Conservation (phyloP, 176 grass and related monocot genomes). For the Elaeis guineensis region DNA sequence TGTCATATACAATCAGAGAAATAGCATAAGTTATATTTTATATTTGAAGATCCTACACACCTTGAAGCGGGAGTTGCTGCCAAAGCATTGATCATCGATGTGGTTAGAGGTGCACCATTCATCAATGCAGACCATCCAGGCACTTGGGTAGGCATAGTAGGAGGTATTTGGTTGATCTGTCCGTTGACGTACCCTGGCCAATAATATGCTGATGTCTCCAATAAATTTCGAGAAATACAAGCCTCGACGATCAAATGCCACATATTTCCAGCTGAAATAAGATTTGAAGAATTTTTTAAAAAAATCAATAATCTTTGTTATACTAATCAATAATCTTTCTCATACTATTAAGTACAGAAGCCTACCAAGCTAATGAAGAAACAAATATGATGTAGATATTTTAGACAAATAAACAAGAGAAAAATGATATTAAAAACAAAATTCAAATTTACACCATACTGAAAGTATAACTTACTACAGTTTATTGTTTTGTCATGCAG, state of each 20-base stretch:
- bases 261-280: constrained; percentile 88
- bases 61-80: constrained; percentile 73
- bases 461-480: constrained; percentile 48
- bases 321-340: too few relatives aligned
- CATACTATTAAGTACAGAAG: too few relatives aligned
- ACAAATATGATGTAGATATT: too few relatives aligned
- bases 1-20: background rate
- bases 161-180: constrained; percentile 44
- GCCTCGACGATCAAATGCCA: constrained; percentile 91
- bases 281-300: constrained; percentile 11
- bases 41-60: constrained; percentile 43
- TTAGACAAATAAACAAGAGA: too few relatives aligned
- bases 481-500: constrained; percentile 41
- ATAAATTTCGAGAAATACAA: constrained; percentile 83
- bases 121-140: constrained; percentile 81
- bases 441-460: background rate
- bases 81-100: constrained; percentile 56
- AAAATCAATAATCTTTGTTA: too few relatives aligned
- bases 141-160: constrained; percentile 58
- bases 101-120: constrained; percentile 66
- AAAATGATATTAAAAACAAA: too few relatives aligned
- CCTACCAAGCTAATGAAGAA: too few relatives aligned
- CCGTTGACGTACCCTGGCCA: constrained; percentile 80
- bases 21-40: background rate
- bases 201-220: constrained; percentile 84